Percentiles rank a stretch among this genome's conserved stretches.
Evolutionary conservation across 805 yeast species (phyloP).

Genomic region (Zygosaccharomyces rouxii): DNA sequence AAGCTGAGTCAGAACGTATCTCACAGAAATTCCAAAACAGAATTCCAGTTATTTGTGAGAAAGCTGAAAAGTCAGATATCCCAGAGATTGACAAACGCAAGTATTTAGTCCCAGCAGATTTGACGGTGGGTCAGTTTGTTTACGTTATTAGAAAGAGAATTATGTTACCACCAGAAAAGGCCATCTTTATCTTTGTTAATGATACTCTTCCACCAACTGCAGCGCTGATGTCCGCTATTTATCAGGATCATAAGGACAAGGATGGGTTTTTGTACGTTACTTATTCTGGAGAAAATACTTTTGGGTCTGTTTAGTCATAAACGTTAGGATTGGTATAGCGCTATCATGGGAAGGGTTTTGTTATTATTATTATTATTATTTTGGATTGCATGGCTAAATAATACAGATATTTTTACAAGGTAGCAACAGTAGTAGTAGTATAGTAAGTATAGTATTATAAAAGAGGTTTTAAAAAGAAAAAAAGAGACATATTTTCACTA

Average conservation of each 20-base stretch:
- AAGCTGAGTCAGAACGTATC: constrained; percentile 90
- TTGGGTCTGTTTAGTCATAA: constrained; percentile 47
- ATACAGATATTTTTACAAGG: not conserved
- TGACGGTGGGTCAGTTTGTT: constrained; percentile 97
- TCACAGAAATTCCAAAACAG: constrained; percentile 84
- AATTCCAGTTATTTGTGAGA: constrained; percentile 94
- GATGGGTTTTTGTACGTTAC: constrained; percentile 96
- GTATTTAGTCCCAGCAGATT: constrained; percentile 91
- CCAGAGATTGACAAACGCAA: constrained; percentile 96
- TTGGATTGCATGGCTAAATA: constrained; percentile 6
- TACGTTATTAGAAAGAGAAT: constrained; percentile 96
- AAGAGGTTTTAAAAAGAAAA: not conserved
- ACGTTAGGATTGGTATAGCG: not conserved
- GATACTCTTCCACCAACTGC: constrained; percentile 98
- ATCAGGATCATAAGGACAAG: constrained; percentile 95
- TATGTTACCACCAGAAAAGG: constrained; percentile 94
- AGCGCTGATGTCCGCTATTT: constrained; percentile 89
- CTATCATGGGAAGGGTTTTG: not conserved
- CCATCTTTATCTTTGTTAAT: constrained; percentile 93
- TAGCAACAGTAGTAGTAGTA: not conserved
- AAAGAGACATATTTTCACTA: not conserved
- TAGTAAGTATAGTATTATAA: not conserved
- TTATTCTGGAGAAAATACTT: constrained; percentile 96
- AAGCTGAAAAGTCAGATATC: constrained; percentile 93
- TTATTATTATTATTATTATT: not conserved